Conservation (phyloP, 2,329 filamentous ascomycete species). For the Decorospora gaudefroyi region DNA sequence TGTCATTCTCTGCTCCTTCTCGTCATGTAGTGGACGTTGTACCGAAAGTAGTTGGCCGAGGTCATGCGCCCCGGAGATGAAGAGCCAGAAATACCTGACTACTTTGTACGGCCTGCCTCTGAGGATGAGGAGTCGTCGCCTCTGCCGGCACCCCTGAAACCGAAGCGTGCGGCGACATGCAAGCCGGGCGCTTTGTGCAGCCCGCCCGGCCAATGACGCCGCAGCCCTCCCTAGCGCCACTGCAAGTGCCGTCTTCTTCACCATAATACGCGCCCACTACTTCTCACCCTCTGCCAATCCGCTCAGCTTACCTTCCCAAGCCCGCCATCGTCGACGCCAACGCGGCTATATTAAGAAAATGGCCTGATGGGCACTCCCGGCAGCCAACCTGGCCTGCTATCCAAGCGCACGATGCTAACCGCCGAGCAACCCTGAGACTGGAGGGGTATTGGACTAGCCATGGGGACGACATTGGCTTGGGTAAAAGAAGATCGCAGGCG, state of each 20-base stretch:
- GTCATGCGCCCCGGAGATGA: constrained; percentile 4
- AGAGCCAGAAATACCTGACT: constrained; percentile 7
- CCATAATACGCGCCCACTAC: constrained; percentile 41
- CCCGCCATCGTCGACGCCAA: constrained; percentile 30
- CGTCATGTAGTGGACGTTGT: not conserved
- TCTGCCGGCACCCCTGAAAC: constrained; percentile 30
- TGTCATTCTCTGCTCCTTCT: not conserved
- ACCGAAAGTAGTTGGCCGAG: constrained; percentile 3
- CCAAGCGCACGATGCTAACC: constrained; percentile 41
- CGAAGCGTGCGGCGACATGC: constrained; percentile 31
- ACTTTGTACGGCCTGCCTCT: constrained; percentile 10
- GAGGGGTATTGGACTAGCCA: constrained; percentile 32
- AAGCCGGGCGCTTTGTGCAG: constrained; percentile 36
- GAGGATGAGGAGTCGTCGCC: constrained; percentile 15
- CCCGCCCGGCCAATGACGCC: constrained; percentile 33
- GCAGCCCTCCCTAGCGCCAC: constrained; percentile 17
- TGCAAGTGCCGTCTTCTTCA: constrained; percentile 42
- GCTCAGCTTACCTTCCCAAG: constrained; percentile 33
- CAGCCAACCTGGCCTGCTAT: constrained; percentile 28
- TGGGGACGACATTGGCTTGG: constrained; percentile 29
- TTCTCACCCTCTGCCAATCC: constrained; percentile 38
- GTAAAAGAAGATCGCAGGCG: constrained; percentile 25
- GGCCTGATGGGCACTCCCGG: constrained; percentile 23
- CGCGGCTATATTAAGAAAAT: constrained; percentile 38
- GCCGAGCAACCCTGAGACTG: constrained; percentile 26